These are phyloP conservation scores for Suhomyces xylopsoci DNA, from an alignment of 805 yeast species.

Conservation along the genomic window DNA sequence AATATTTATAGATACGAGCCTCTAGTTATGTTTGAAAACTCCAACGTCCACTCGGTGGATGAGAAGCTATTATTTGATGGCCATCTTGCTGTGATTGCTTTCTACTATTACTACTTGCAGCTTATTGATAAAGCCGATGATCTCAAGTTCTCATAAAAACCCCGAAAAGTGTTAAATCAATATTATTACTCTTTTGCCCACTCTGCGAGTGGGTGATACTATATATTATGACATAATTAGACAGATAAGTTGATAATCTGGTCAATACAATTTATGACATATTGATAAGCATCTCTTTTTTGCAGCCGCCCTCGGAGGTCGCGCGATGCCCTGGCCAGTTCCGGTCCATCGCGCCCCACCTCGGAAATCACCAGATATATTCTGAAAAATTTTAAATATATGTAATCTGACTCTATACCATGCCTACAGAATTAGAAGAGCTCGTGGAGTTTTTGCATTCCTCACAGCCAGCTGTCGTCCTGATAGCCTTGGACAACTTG, in stretches of 20 bases:
- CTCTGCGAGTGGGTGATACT: too few species aligned
- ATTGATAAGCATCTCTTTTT: background rate
- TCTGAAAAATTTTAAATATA: background rate
- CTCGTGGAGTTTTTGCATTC: constrained; percentile 80
- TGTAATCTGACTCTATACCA: background rate
- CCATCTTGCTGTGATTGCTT: constrained; percentile 35
- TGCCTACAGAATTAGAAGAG: constrained; percentile 48
- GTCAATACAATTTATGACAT: background rate
- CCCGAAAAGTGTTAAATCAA: too few species aligned
- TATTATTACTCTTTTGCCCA: too few species aligned
- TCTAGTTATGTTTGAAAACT: constrained; percentile 15
- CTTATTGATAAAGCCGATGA: constrained; percentile 20
- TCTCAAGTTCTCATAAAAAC: background rate
- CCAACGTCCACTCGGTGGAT: constrained; percentile 33
- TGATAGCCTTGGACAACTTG: constrained; percentile 79
- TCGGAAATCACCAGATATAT: background rate
- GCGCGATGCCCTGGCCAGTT: background rate
- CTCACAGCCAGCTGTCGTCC: constrained; percentile 73
- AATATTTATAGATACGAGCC: constrained; percentile 37
- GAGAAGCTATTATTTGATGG: constrained; percentile 29
- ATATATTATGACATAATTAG: too few species aligned
- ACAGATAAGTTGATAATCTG: background rate
- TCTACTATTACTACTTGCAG: constrained; percentile 38
- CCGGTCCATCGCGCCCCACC: background rate
- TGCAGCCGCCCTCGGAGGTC: constrained; percentile 1